phyloP scores from a whole-genome alignment of 2,329 filamentous ascomycete genomes.

The Clonostachys solani region DNA sequence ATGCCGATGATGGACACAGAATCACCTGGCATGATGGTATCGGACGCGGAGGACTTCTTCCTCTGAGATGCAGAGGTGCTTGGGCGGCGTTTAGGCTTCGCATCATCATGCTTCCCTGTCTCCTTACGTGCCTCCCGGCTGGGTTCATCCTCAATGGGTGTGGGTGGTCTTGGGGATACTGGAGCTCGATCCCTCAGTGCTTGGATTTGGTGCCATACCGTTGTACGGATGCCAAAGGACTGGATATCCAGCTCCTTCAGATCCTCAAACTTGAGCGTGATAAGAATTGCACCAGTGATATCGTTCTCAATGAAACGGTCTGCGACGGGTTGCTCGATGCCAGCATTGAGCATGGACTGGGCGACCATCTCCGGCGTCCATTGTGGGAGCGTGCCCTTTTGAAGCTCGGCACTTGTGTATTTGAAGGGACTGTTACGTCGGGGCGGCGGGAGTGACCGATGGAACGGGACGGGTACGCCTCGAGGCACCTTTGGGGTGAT shows the following conservation, averaged over 20 bases:
- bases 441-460: conserved; percentile 8
- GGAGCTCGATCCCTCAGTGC: conserved; percentile 55
- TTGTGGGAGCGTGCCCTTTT: conserved; percentile 52
- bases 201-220: conserved; percentile 77
- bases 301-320: conserved; percentile 89
- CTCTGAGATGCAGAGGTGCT: conserved; percentile 32
- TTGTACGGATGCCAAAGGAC: conserved; percentile 77
- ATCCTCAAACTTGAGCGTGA: conserved; percentile 90
- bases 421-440: conserved; percentile 48
- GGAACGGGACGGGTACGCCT: conserved; percentile 12
- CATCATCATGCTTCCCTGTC: conserved; percentile 29
- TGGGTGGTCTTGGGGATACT: conserved; percentile 47
- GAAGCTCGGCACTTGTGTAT: conserved; percentile 52
- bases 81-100: conserved; percentile 27
- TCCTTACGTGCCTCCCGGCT: conserved; percentile 46
- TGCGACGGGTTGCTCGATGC: conserved; percentile 72
- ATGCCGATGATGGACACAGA: conserved; percentile 90
- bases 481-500: conserved; percentile 61
- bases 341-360: conserved; percentile 80
- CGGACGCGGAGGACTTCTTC: conserved; percentile 42
- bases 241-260: conserved; percentile 75
- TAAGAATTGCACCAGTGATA: conserved; percentile 81
- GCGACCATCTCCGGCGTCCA: conserved; percentile 78
- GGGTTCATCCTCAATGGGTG: conserved; percentile 57
- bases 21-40: conserved; percentile 72